A percentile compares a stretch with the other conserved stretches of the same genome.
These are phyloP conservation scores for Stemphylium vesicarium DNA, from an alignment of 2,329 filamentous ascomycete genomes.

Conservation along the genomic window DNA sequence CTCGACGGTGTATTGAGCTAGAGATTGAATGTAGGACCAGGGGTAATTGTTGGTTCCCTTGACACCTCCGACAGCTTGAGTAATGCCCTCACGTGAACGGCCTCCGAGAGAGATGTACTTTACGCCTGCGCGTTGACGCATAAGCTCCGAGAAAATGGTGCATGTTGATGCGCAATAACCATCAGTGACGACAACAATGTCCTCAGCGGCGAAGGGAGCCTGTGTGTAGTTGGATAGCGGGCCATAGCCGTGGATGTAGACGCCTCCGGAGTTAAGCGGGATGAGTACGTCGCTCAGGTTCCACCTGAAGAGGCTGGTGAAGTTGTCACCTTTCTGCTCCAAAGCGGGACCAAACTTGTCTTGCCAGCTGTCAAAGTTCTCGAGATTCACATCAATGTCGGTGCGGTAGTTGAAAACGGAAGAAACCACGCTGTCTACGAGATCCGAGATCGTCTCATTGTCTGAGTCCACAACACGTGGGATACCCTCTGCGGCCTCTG, in stretches of 20 bases:
- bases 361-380: slow-evolving; percentile 55
- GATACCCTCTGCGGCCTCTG: slow-evolving; percentile 38
- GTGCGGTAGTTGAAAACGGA: slow-evolving; percentile 56
- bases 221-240: slow-evolving; percentile 52
- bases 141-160: slow-evolving; percentile 62
- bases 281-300: slow-evolving; percentile 52
- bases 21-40: slow-evolving; percentile 41
- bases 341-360: slow-evolving; percentile 55
- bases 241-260: slow-evolving; percentile 38
- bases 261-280: slow-evolving; percentile 38
- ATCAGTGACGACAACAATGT: slow-evolving; percentile 61
- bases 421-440: slow-evolving; percentile 46
- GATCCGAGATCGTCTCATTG: slow-evolving; percentile 47
- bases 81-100: slow-evolving; percentile 59
- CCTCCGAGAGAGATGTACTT: slow-evolving; percentile 67
- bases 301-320: slow-evolving; percentile 64
- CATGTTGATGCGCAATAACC: slow-evolving; percentile 67
- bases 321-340: slow-evolving; percentile 57
- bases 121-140: slow-evolving; percentile 60
- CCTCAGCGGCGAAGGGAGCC: slow-evolving; percentile 56
- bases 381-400: slow-evolving; percentile 56
- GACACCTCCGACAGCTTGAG: slow-evolving; percentile 66
- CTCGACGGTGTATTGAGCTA: slow-evolving; percentile 31
- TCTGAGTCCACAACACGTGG: slow-evolving; percentile 40
- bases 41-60: slow-evolving; percentile 59